Conservation (phyloP, 768 basidiomycete genomes). For the Termitomyces titanicus region DNA sequence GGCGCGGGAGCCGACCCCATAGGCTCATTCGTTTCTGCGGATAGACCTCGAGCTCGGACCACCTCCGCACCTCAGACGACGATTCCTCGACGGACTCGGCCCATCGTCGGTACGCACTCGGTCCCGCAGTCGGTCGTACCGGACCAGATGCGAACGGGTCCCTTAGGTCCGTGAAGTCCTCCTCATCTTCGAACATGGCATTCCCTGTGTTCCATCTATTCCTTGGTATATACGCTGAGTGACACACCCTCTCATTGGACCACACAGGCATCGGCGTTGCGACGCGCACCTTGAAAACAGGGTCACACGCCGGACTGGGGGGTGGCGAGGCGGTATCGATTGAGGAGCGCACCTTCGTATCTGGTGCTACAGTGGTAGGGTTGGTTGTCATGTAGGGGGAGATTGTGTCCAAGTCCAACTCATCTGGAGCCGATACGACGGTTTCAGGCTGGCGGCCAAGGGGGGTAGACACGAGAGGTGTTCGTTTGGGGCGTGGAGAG, state of each 20-base stretch:
- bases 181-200: neutral
- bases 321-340: neutral
- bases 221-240: neutral
- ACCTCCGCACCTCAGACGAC: neutral
- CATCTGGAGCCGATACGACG: neutral
- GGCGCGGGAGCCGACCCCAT: neutral
- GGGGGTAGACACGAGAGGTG: neutral
- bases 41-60: neutral
- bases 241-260: neutral
- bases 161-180: neutral
- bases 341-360: neutral
- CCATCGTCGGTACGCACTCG: neutral
- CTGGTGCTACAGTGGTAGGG: too few relatives aligned
- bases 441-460: neutral
- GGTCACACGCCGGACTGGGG: neutral
- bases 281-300: neutral
- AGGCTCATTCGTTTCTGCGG: neutral
- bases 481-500: slow-evolving; percentile 8
- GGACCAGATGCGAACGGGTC: neutral
- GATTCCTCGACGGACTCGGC: neutral
- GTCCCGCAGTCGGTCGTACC: neutral
- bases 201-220: too few relatives aligned
- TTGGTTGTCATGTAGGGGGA: neutral
- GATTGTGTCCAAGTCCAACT: neutral
- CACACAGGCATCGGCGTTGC: neutral